Evolutionary conservation across 169 alveolate species (phyloP), one percentile per base, ranked within the genome.

Genomic region (Amoebophrya sp.): DNA sequence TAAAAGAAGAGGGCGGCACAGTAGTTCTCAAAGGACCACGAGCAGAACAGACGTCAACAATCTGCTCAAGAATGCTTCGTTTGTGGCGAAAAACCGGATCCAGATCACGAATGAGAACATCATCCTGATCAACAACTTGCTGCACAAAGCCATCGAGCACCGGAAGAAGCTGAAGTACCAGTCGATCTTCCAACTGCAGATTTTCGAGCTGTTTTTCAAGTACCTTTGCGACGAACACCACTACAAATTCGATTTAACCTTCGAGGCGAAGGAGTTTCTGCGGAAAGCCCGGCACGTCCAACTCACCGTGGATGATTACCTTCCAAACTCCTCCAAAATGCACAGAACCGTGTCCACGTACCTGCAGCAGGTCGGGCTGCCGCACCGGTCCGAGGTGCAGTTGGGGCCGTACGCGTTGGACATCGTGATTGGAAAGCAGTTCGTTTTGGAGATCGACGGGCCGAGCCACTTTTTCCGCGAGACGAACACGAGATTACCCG

Each of bases 401-500:
- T 40, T 92, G 55, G 93, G 93, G 23, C 93, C 93, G 18, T 92
- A 89, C 40, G 40, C 89, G 93, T 92, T 92, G 18, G 93, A 92
- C 92, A 92, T 92, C 92, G 89, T 92, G 88, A 92, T 92, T 35
- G 93, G 92, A 32, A 54, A 89, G 33, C 66, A 89, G 0, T 92
- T 92, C 39, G 93, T 92, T 12, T 89, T 92, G 33, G 93, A 92
- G 66, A 66, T 92, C 40, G 93, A 92, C 40, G 93, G 93, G 40
- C 93, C 93, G 1, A 39, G 92, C 18, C 93, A 92, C 41, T 92
- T 92, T 77, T 92, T 89, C 39, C 90, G 93, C 38, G 93, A 92
- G 39, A 92, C 93, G 32, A 92, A 89, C 89, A 92, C 91, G 35
- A 77, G 93, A 40, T 66, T 91, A 0, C 90, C 93, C 0, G 40